Evolutionary conservation across 108 stramenopile genomes (phyloP), one percentile per base, ranked within the genome.

Genomic region (Skeletonema menzelii): DNA sequence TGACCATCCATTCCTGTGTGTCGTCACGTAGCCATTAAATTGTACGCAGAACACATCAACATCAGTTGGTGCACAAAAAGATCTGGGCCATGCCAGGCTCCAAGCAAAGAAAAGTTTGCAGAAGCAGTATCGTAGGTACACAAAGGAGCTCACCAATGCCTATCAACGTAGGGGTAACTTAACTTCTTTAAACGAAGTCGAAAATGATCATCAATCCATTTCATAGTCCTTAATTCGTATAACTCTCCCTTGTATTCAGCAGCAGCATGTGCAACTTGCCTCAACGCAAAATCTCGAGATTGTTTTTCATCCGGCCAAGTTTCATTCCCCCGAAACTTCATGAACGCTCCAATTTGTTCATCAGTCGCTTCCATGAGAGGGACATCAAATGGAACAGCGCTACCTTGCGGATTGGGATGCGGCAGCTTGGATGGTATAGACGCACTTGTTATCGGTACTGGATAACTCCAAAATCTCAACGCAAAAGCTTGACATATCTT

Each of bases 121-220:
- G 8, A 35, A 6, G 34, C 34, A 35, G 35, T 37, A n/a, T n/a
- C n/a, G n/a, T n/a, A 42, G 1, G 0, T 42, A 42, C 40, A 42
- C n/a, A 42, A 56, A 13, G 20, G 2, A 20, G 56, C 75, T 76
- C 63, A 76, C 75, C 77, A 79, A 67, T 79, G 73, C 12, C 58
- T 44, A 24, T 35, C 72, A 27, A 74, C 77, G 44, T 79, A 74
- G n/a, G 77, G 77, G 60, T 79, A 79, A 8, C 61, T 68, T 8
- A 69, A 38, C 37, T 74, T 62, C 13, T 59, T 47, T 57, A 44
- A 40, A n/a, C 35, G 35, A 35, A 79, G 58, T 17, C 72, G 65
- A 22, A 79, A 79, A 37, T 79, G 77, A 55, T 79, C 77, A 35
- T 79, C 72, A 19, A 69, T 67, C 73, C 73, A 79, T 53, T 61